Evolutionary conservation across 345 rosid genomes (phyloP), one percentile per base, ranked within the genome.

Genomic region (Passiflora organensis): DNA sequence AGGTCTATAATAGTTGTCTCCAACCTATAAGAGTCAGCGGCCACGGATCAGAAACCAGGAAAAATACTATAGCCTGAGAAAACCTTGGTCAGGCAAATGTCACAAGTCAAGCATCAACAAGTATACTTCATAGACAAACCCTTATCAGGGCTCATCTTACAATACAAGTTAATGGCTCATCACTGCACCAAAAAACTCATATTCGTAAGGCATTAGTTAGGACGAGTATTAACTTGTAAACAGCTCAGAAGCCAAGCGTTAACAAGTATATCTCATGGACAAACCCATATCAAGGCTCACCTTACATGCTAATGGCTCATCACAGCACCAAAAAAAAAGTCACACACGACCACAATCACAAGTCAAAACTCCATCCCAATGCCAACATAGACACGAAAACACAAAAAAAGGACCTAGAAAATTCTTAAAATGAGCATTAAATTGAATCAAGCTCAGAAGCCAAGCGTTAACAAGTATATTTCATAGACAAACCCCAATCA

Each of bases 71-170:
- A n/a, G n/a, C n/a, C n/a, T n/a, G n/a, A n/a, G n/a, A n/a, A n/a
- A n/a, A n/a, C n/a, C n/a, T n/a, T n/a, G n/a, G n/a, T n/a, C n/a
- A n/a, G n/a, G n/a, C n/a, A n/a, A n/a, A n/a, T n/a, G n/a, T 80
- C 89, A 83, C 72, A 76, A 83, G 76, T 77, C 84, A 76, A 66
- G 78, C 78, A 77, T 72, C n/a, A 78, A 76, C 80, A 73, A 57
- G 51, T 20, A 58, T 13, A 79, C 68, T 66, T 72, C 82, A 80
- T 49, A 73, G 72, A 78, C 56, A 64, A 55, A 75, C 72, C 70
- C 25, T 43, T 47, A 59, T 32, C 11, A 47, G 67, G 55, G 48
- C 43, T 24, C 76, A 67, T 65, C 80, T 78, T n/a, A n/a, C n/a
- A n/a, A n/a, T 64, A 73, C 68, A 69, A 67, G 80, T 75, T 73